Percentiles rank a stretch among this genome's conserved stretches.
These are phyloP conservation scores for Hemerocallis citrina DNA, from an alignment of 106 monocot species.

Conservation along the genomic window DNA sequence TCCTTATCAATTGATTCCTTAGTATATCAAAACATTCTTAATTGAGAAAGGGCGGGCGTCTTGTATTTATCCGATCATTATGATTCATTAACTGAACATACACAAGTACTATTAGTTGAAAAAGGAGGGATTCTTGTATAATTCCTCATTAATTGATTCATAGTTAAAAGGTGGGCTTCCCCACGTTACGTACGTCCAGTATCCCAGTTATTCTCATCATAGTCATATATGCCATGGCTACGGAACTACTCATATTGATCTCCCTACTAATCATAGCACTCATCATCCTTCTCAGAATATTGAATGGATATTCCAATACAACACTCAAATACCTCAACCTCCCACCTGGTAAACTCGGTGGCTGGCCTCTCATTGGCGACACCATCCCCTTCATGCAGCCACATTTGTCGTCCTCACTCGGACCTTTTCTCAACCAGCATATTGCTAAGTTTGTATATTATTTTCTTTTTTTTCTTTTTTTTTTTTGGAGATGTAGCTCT, in stretches of 20 bases:
- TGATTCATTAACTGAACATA: too few relatives aligned
- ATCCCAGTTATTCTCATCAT: too few relatives aligned
- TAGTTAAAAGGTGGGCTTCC: too few relatives aligned
- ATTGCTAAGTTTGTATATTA: constrained; percentile 12
- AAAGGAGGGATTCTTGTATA: too few relatives aligned
- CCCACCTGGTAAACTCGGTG: constrained; percentile 29
- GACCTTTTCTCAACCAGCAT: constrained; percentile 14
- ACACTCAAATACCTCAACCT: constrained; percentile 7
- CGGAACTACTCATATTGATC: constrained; percentile 18
- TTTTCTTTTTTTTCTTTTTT: not conserved
- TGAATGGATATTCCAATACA: not conserved
- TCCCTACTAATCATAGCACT: constrained; percentile 10
- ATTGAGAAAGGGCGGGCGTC: too few relatives aligned
- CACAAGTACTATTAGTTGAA: too few relatives aligned
- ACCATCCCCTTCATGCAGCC: constrained; percentile 37
- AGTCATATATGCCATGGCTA: constrained; percentile 8
- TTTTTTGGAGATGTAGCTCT: too few relatives aligned
- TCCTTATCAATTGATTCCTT: too few relatives aligned
- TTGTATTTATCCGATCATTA: too few relatives aligned
- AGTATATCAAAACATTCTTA: too few relatives aligned
- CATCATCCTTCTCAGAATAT: constrained; percentile 15
- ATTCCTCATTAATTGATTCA: too few relatives aligned
- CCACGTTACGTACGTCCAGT: too few relatives aligned
- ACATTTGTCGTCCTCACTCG: constrained; percentile 22
- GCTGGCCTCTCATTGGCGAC: constrained; percentile 31